Percentiles rank a stretch among this genome's conserved stretches.
Evolutionary conservation across 345 rosid genomes (phyloP).

Genomic region (Theobroma cacao): DNA sequence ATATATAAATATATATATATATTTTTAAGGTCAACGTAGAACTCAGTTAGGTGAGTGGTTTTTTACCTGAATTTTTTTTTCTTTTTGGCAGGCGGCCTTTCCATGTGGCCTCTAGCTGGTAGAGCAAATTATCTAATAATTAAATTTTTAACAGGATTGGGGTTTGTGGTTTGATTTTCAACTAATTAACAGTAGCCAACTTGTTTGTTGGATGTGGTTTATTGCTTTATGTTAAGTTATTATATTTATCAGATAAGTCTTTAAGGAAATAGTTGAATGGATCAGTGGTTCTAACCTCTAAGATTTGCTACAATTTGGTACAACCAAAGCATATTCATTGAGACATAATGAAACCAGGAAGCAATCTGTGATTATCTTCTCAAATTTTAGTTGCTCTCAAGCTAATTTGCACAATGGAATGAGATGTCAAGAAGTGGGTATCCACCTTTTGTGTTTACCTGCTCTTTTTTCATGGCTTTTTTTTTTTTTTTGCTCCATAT

Average conservation of each 20-base stretch:
- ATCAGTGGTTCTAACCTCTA: neutral
- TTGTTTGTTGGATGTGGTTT: neutral
- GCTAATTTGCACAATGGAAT: neutral
- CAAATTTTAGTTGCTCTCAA: neutral
- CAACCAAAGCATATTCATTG: neutral
- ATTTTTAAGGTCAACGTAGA: too few species aligned
- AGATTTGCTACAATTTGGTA: neutral
- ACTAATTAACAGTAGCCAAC: neutral
- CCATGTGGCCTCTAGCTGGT: neutral
- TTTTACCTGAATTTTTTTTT: neutral
- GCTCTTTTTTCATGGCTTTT: neutral
- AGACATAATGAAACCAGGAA: neutral
- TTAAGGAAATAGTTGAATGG: neutral
- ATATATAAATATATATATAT: too few species aligned
- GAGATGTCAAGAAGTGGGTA: constrained; percentile 4
- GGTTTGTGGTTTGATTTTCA: neutral
- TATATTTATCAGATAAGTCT: too few species aligned
- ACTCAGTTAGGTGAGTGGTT: neutral
- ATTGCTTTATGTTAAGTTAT: too few species aligned
- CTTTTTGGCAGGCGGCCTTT: neutral
- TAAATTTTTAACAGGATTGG: neutral
- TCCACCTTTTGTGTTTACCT: neutral
- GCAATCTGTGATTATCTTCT: neutral
- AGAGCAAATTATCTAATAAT: neutral
- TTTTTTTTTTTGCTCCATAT: neutral